Percentiles rank a stretch among this genome's conserved stretches.
Evolutionary conservation across 352 stramenopile species (phyloP).

Genomic region (Peronospora belbahrii): DNA sequence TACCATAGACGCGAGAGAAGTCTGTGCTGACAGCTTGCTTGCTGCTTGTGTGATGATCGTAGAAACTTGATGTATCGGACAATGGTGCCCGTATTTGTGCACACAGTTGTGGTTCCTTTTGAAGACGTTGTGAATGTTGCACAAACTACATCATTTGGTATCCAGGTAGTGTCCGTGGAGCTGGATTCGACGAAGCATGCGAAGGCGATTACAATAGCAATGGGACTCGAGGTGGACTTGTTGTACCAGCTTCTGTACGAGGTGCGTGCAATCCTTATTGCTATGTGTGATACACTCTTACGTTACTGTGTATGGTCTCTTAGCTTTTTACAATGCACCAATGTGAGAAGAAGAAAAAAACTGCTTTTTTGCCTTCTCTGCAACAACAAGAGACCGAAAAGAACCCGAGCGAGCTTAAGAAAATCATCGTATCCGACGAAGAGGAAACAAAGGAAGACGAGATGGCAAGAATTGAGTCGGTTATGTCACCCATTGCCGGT

Average conservation of each 20-base stretch:
- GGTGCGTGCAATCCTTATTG: slow-evolving; percentile 17
- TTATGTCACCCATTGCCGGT: slow-evolving; percentile 1
- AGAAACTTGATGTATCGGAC: slow-evolving; percentile 66
- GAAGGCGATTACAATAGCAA: slow-evolving; percentile 63
- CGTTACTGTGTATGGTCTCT: too few relatives aligned
- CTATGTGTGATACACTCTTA: too few relatives aligned
- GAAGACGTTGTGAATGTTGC: slow-evolving; percentile 42
- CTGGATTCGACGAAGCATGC: slow-evolving; percentile 33
- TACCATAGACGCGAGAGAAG: background rate
- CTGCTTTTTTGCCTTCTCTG: slow-evolving; percentile 13
- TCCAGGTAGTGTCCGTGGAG: slow-evolving; percentile 52
- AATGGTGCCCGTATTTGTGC: slow-evolving; percentile 68
- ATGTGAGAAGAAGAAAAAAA: slow-evolving; percentile 15
- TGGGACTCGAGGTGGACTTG: slow-evolving; percentile 67
- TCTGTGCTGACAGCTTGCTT: background rate
- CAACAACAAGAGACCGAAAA: slow-evolving; percentile 34
- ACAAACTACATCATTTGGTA: slow-evolving; percentile 55
- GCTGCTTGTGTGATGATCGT: background rate
- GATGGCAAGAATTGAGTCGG: background rate
- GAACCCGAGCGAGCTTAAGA: slow-evolving; percentile 38
- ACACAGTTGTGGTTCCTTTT: slow-evolving; percentile 56
- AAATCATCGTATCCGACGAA: slow-evolving; percentile 45
- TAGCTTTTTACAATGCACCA: slow-evolving; percentile 60
- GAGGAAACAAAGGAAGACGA: slow-evolving; percentile 54
- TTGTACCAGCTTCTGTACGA: slow-evolving; percentile 63